These are phyloP conservation scores for Paramecium octaurelia DNA, from an alignment of 73 alveolate species.

Conservation along the genomic window DNA sequence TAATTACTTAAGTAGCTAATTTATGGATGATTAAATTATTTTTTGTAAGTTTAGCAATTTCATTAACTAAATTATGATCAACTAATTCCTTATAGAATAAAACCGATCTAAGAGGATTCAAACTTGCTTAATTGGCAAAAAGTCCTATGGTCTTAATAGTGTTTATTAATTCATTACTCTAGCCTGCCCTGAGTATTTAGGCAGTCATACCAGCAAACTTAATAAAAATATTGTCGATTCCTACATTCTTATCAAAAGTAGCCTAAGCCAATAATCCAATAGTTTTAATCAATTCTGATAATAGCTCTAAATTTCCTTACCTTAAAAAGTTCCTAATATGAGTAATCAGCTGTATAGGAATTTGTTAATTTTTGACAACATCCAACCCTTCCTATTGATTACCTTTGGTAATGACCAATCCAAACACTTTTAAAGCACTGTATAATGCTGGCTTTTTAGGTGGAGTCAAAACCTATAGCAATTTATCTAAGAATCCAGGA, in stretches of 20 bases:
- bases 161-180: slow-evolving; percentile 29
- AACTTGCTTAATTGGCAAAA: slow-evolving; percentile 86
- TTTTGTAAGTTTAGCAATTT: slow-evolving; percentile 27
- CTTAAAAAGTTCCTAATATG: slow-evolving; percentile 64
- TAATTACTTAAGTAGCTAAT: slow-evolving; percentile 78
- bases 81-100: slow-evolving; percentile 84
- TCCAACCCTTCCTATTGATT: slow-evolving; percentile 79
- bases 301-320: slow-evolving; percentile 70
- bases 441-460: slow-evolving; percentile 76
- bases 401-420: slow-evolving; percentile 84
- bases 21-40: slow-evolving; percentile 69
- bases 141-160: slow-evolving; percentile 88
- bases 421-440: slow-evolving; percentile 79
- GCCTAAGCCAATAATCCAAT: slow-evolving; percentile 86
- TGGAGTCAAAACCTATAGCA: slow-evolving; percentile 70
- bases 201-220: not conserved
- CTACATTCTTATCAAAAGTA: slow-evolving; percentile 75
- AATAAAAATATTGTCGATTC: slow-evolving; percentile 69
- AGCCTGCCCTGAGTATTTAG: not conserved
- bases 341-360: slow-evolving; percentile 70
- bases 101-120: slow-evolving; percentile 87
- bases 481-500: slow-evolving; percentile 82
- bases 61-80: slow-evolving; percentile 80
- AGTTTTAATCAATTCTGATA: slow-evolving; percentile 88
- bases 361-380: slow-evolving; percentile 81